Conservation (phyloP, 2,329 filamentous ascomycete species). For the Cephalotrichum gorgonifer region DNA sequence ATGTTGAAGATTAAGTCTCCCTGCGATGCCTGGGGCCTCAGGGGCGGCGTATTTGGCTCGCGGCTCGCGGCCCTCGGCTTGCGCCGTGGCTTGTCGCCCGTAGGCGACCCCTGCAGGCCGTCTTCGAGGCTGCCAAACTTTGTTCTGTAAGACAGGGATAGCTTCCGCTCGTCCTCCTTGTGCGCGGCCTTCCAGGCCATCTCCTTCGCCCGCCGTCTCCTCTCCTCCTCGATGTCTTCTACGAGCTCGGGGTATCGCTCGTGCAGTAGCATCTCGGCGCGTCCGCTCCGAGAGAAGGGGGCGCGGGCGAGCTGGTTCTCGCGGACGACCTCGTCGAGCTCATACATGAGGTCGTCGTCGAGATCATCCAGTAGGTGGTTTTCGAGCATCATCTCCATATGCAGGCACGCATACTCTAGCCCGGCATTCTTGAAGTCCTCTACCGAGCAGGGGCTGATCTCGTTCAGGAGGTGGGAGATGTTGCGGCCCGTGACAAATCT, state of each 20-base stretch:
- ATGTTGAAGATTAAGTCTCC: slow-evolving; percentile 86
- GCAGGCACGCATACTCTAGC: slow-evolving; percentile 83
- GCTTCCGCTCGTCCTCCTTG: slow-evolving; percentile 54
- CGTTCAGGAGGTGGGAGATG: slow-evolving; percentile 74
- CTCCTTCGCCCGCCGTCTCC: slow-evolving; percentile 61
- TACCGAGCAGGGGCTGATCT: slow-evolving; percentile 73
- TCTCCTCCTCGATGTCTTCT: slow-evolving; percentile 57
- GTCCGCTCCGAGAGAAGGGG: slow-evolving; percentile 67
- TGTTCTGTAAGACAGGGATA: slow-evolving; percentile 48
- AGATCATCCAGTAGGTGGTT: slow-evolving; percentile 80
- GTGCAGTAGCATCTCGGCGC: slow-evolving; percentile 55
- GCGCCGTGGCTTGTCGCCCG: slow-evolving; percentile 32
- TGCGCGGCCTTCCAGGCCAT: slow-evolving; percentile 58
- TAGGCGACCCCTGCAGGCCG: slow-evolving; percentile 25
- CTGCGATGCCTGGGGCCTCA: slow-evolving; percentile 58
- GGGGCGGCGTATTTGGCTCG: slow-evolving; percentile 52
- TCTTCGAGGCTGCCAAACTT: slow-evolving; percentile 60
- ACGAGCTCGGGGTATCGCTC: slow-evolving; percentile 54
- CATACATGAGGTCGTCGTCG: slow-evolving; percentile 69
- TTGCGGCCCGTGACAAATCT: slow-evolving; percentile 80
- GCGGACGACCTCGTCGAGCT: slow-evolving; percentile 71
- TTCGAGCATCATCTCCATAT: slow-evolving; percentile 84
- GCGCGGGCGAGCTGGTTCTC: slow-evolving; percentile 71
- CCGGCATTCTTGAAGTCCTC: slow-evolving; percentile 79
- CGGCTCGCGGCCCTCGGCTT: slow-evolving; percentile 37